Evolutionary conservation across 1,284 basidiomycete genomes (phyloP), one percentile per base, ranked within the genome.

Genomic region (Cryptococcus sp.): DNA sequence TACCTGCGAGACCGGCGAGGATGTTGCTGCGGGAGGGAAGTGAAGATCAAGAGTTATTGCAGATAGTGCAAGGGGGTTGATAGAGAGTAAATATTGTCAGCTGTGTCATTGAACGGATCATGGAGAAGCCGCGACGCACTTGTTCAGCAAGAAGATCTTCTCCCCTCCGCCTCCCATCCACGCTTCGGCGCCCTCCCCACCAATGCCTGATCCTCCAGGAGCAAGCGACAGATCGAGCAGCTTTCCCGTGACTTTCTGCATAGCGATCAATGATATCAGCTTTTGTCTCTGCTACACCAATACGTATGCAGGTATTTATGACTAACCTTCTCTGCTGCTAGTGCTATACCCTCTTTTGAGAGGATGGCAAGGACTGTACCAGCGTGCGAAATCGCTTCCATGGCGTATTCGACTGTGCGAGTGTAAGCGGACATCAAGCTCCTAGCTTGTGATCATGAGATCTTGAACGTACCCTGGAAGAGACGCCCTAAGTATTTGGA

Each of bases 341-440:
- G 84, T 2, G 98, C 93, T 41, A 99, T 91, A 1, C 96, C 95
- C 67, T 94, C 92, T 73, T 90, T 92, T 20, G 93, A 91, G n/a
- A 96, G 84, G 55, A 97, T 89, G 43, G 93, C 93, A 30, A 98
- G 85, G 47, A 96, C 93, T 16, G 93, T 94, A 63, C 94, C 94
- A 27, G 93, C 94, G 72, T 95, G 92, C 27, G 92, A 94, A 83
- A 98, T 97, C 62, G 93, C 93, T 77, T 98, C 93, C 93, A 97
- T 97, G 52, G 93, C 93, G 85, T 98, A 98, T 81, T 98, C 93
- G 81, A 97, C 93, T 93, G 76, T 62, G 69, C 13, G n/a, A 17
- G 19, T 17, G 27, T 39, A 38, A n/a, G 27, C 8, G 17, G 25
- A 46, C 27, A 17, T 45, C 27, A 22, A 35, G 43, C 11, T 22